Base-by-base conservation (phyloP, 2,329 filamentous ascomycete species). In the Colletotrichum cuscutae region DNA sequence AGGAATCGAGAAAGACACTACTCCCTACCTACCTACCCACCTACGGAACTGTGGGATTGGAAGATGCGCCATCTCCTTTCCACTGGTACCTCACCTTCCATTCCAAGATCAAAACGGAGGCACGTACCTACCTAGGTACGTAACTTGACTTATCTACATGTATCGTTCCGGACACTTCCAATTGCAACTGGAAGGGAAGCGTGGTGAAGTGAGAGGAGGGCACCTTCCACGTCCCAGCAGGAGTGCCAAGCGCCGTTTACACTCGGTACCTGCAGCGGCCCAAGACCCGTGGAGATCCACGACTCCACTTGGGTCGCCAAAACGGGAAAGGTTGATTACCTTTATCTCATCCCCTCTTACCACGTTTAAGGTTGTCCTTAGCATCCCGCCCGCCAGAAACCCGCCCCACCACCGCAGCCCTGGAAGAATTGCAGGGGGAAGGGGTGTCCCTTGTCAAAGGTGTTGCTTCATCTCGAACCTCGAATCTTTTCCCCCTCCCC, bases 351-450 rank as follows among this genome's bases (percentile, higher is more conserved):
- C 46, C 58, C 46, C 66, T 68, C 58, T 60, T 42, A 24, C 53
- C 52, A 59, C 56, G 63, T 72, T 72, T 72, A 72, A 72, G 70
- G 70, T 72, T 72, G 60, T 30, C 70, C 58, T 35, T 57, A 65
- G 58, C 64, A 62, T 71, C 68, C 68, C 68, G 57, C 62, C 64
- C 63, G 64, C 57, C 67, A 62, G 58, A 49, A 58, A 22, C 68
- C 57, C 64, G 68, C 68, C 64, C 68, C 68, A 30, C 64, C 68
- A 22, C 62, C 24, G 8, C 28, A 52, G 67, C 66, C 66, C 46
- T 65, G 60, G 46, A 53, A 42, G n/a, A 30, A 22, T n/a, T n/a
- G n/a, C 65, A 69, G 46, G 69, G 65, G 49, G 35, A 15, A 24
- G 32, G 57, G 57, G 57, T 7, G 24, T 4, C 22, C 53, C 65